A percentile compares a stretch with the other conserved stretches of the same genome.
phyloP scores from a whole-genome alignment of 768 basidiomycete species.

The Leccinum rimulosum region DNA sequence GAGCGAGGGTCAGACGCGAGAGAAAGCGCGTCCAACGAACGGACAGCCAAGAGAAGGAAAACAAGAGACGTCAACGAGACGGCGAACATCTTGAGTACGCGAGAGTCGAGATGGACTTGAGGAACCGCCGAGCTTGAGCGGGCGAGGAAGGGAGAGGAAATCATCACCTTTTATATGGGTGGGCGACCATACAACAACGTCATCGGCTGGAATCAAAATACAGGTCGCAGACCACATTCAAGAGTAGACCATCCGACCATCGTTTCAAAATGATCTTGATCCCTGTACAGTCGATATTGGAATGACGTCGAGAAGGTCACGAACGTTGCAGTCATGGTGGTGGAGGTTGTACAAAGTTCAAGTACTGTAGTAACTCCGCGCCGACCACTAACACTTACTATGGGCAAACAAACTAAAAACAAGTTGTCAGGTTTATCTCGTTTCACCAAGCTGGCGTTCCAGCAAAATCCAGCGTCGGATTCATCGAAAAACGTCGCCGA shows the following conservation, averaged over 20 bases:
- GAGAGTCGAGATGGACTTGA: conserved; percentile 14
- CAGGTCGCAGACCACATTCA: neutral
- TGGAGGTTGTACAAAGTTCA: neutral
- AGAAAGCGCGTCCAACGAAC: conserved; percentile 18
- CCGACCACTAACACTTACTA: conserved; percentile 3
- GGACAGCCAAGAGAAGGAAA: conserved; percentile 14
- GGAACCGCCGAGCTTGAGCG: conserved; percentile 9
- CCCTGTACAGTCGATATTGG: neutral
- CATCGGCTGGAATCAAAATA: conserved; percentile 12
- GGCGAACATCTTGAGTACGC: conserved; percentile 22
- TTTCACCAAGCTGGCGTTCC: conserved; percentile 42
- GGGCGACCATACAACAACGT: neutral
- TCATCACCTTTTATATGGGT: conserved; percentile 14
- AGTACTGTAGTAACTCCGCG: conserved; percentile 7
- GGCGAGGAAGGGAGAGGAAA: neutral
- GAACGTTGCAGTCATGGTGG: neutral
- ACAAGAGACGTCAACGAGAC: conserved; percentile 10
- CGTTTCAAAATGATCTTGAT: neutral
- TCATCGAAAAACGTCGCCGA: conserved; percentile 4
- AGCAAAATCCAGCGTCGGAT: conserved; percentile 10
- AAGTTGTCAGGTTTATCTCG: conserved; percentile 41
- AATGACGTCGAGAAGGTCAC: neutral
- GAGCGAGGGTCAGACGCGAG: conserved; percentile 8
- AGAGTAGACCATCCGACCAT: neutral
- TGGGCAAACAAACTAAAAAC: conserved; percentile 41